Base-by-base conservation (phyloP, 129 eudicot species). In the Apium graveolens region DNA sequence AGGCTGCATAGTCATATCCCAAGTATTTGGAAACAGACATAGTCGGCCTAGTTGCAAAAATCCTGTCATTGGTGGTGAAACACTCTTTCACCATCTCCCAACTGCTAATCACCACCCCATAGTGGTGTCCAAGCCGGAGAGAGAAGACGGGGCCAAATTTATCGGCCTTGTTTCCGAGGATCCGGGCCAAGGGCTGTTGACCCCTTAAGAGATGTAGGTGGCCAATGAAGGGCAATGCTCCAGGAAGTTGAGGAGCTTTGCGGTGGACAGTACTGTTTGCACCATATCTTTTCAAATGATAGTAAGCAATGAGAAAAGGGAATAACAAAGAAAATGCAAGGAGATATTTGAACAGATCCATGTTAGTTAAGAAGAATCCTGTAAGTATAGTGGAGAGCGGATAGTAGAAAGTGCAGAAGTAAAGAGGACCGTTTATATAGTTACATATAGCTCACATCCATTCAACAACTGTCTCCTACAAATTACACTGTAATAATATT, bases 191-290 rank as follows among this genome's bases (percentile, higher is more conserved):
- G 0, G 96, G 92, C n/a, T 78, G 70, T 69, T 51, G 78, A 32
- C 86, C 86, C 10, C 60, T 48, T 31, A 90, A 78, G 53, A 75
- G 81, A 62, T 88, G 92, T 71, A 87, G 89, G 82, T 87, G 96
- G 29, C 92, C 92, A 9, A 90, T 26, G 21, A 90, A n/a, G 24
- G 96, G 96, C 83, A 80, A 80, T 41, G 90, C 88, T 8, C 92
- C 90, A 4, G 83, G 80, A 41, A 89, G 92, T 79, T 84, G 77
- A n/a, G 96, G 96, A 46, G 89, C 85, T 48, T 12, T 42, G 35
- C 26, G 6, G 26, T 21, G 27, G 46, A 10, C 69, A 0, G 21
- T 29, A n/a, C n/a, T n/a, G 34, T 44, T 43, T 32, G 48, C 38
- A 42, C 75, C 35, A 10, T 13, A 20, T 71, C 26, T 70, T 29